Percentiles rank a stretch among this genome's conserved stretches.
Evolutionary conservation across 1,284 basidiomycete species (phyloP).

Genomic region (Ustilago nuda): DNA sequence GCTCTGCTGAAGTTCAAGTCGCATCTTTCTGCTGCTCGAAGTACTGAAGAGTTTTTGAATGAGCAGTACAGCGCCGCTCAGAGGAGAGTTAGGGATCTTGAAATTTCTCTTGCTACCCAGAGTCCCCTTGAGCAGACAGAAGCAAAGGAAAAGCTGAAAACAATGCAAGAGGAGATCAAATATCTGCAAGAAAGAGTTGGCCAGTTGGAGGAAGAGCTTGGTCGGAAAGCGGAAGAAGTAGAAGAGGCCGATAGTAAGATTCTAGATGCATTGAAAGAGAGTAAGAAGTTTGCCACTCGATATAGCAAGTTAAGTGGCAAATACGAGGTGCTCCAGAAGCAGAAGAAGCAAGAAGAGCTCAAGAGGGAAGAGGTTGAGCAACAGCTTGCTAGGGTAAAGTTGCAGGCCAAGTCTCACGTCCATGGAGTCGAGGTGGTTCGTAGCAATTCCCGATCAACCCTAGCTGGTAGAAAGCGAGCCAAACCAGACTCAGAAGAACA

Average conservation of each 20-base stretch:
- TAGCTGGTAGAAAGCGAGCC: constrained; percentile 31
- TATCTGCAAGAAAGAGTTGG: constrained; percentile 31
- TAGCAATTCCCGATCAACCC: not conserved
- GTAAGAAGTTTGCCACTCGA: constrained; percentile 48
- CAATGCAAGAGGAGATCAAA: constrained; percentile 13
- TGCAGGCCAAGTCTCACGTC: not conserved
- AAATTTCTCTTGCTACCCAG: not conserved
- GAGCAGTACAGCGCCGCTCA: constrained; percentile 32
- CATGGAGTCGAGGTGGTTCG: constrained; percentile 3
- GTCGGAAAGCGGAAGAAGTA: constrained; percentile 56
- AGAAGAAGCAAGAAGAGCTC: constrained; percentile 3
- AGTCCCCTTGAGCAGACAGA: not conserved
- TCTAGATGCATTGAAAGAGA: constrained; percentile 54
- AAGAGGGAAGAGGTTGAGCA: not conserved
- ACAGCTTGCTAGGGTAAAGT: constrained; percentile 4
- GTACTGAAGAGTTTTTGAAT: constrained; percentile 42
- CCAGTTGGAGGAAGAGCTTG: constrained; percentile 57
- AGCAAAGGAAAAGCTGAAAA: not conserved
- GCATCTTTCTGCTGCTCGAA: constrained; percentile 15
- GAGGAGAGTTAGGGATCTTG: constrained; percentile 25
- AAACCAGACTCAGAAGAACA: constrained; percentile 21
- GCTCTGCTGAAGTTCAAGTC: constrained; percentile 24
- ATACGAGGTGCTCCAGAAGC: constrained; percentile 31
- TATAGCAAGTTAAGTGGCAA: constrained; percentile 27
- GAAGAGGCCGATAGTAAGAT: constrained; percentile 64